A percentile compares a stretch with the other conserved stretches of the same genome.
Conservation (phyloP, 352 stramenopile genomes). For the Peronosclerospora sorghi region DNA sequence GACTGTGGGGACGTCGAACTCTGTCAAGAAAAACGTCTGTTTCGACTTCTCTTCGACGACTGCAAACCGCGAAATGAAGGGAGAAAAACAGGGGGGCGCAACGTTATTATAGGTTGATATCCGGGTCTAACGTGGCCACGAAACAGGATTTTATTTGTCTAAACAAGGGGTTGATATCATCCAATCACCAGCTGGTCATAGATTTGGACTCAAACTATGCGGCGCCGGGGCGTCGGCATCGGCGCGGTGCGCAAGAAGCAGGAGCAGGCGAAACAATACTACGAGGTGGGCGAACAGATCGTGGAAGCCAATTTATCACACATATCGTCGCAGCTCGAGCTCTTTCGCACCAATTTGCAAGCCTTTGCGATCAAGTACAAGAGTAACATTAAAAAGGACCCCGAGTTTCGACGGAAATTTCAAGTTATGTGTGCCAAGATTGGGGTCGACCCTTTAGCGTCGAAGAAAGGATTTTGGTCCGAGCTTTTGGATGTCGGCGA, state of each 20-base stretch:
- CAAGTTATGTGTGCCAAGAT: conserved; percentile 94
- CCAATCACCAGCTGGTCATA: background rate
- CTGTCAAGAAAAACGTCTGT: background rate
- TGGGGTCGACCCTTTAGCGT: conserved; percentile 94
- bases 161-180: conserved; percentile 17
- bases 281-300: conserved; percentile 71
- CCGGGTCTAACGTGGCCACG: conserved; percentile 47
- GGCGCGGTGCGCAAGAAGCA: conserved; percentile 82
- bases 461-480: conserved; percentile 97
- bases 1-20: background rate
- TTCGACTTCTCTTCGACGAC: conserved; percentile 11
- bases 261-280: conserved; percentile 81
- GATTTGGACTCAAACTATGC: conserved; percentile 17
- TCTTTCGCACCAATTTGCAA: conserved; percentile 88
- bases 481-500: conserved; percentile 95
- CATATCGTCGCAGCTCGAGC: conserved; percentile 73
- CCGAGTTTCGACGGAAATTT: conserved; percentile 90
- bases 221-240: conserved; percentile 73
- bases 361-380: conserved; percentile 92
- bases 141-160: conserved; percentile 46
- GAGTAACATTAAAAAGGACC: conserved; percentile 91
- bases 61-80: conserved; percentile 27
- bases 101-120: conserved; percentile 1
- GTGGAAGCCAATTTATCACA: conserved; percentile 72
- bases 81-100: conserved; percentile 11